Conservation (phyloP, 2,329 filamentous ascomycete genomes). For the Aureobasidium sp. region DNA sequence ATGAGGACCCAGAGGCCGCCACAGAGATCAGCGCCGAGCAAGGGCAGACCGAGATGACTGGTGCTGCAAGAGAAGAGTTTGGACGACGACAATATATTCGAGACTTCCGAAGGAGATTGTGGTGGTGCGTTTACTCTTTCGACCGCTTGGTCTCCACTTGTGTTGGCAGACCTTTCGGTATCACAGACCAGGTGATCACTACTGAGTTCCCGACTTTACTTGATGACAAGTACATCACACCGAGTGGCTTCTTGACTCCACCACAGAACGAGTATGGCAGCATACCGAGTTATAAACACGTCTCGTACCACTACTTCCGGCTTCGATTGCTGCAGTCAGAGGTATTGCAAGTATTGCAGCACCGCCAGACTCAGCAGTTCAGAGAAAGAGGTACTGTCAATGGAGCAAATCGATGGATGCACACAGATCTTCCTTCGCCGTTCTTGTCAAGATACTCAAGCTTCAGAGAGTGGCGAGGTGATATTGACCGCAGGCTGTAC, state of each 20-base stretch:
- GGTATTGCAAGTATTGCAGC: constrained; percentile 86
- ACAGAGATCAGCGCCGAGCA: constrained; percentile 40
- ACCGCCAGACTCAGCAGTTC: constrained; percentile 77
- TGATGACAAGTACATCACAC: constrained; percentile 82
- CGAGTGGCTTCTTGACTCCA: constrained; percentile 60
- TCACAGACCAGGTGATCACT: constrained; percentile 93
- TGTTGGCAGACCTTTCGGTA: constrained; percentile 85
- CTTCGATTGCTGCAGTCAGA: constrained; percentile 85
- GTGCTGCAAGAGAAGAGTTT: constrained; percentile 47
- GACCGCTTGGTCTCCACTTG: constrained; percentile 93
- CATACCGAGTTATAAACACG: constrained; percentile 74
- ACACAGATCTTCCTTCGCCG: constrained; percentile 70
- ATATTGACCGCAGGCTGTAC: constrained; percentile 73
- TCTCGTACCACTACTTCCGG: constrained; percentile 87
- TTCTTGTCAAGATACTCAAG: constrained; percentile 78
- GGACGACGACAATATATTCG: constrained; percentile 72
- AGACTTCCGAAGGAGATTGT: constrained; percentile 76
- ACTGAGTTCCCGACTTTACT: constrained; percentile 87
- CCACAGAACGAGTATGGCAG: constrained; percentile 34
- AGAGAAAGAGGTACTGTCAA: constrained; percentile 55
- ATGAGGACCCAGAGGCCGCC: constrained; percentile 63
- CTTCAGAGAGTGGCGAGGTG: constrained; percentile 78
- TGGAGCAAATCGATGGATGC: constrained; percentile 62
- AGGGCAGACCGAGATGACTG: constrained; percentile 18
- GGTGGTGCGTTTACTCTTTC: constrained; percentile 96